Percentiles rank a stretch among this genome's conserved stretches.
phyloP scores from a whole-genome alignment of 768 basidiomycete genomes.

The Boletus rubropictus region DNA sequence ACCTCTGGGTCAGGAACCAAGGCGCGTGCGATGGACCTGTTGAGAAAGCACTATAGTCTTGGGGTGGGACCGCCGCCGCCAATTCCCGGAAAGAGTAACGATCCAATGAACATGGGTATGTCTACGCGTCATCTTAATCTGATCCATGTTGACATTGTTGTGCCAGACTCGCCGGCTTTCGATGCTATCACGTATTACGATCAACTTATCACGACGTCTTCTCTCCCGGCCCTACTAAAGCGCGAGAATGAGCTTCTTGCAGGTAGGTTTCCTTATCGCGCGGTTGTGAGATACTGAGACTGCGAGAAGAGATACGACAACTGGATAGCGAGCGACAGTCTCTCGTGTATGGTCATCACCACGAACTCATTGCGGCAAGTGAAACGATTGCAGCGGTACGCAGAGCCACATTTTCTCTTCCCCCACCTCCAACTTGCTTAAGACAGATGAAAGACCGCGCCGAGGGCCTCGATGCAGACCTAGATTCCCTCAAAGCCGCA shows the following conservation, averaged over 20 bases:
- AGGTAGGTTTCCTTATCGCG: slow-evolving; percentile 36
- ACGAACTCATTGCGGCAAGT: slow-evolving; percentile 89
- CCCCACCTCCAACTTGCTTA: neutral
- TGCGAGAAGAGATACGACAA: slow-evolving; percentile 67
- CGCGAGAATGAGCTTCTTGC: slow-evolving; percentile 76
- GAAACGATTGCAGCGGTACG: slow-evolving; percentile 84
- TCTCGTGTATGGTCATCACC: slow-evolving; percentile 92
- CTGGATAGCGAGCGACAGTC: slow-evolving; percentile 86
- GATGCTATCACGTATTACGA: slow-evolving; percentile 83
- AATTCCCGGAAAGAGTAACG: slow-evolving; percentile 47
- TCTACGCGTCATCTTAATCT: neutral
- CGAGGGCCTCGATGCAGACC: slow-evolving; percentile 77
- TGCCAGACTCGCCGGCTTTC: slow-evolving; percentile 70
- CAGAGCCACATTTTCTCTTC: neutral
- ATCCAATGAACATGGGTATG: slow-evolving; percentile 80
- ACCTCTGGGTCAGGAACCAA: slow-evolving; percentile 36
- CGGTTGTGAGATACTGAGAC: slow-evolving; percentile 3
- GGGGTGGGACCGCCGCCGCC: slow-evolving; percentile 69
- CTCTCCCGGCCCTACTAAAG: slow-evolving; percentile 66
- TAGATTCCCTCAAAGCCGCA: slow-evolving; percentile 72
- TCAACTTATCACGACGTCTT: slow-evolving; percentile 76
- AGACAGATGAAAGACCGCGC: slow-evolving; percentile 84
- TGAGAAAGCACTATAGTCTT: slow-evolving; percentile 85
- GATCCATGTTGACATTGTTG: slow-evolving; percentile 1
- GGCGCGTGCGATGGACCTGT: slow-evolving; percentile 63